A percentile compares a stretch with the other conserved stretches of the same genome.
Evolutionary conservation across 192 early-diverging fungal species (phyloP).

Genomic region (Dimargaris cristalligena): DNA sequence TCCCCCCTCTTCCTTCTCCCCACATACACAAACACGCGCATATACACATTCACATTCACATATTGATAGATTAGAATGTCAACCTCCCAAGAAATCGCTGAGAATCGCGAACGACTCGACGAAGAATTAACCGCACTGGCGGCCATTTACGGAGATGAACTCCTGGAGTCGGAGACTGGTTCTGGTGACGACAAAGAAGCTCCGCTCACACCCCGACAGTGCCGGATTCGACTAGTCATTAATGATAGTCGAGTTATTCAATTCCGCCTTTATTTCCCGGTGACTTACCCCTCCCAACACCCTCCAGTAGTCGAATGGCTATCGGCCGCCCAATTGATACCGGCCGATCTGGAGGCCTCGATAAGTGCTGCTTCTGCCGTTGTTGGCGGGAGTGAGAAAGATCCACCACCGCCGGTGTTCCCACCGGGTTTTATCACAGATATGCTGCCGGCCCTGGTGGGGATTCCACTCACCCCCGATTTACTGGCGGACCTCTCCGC

Average conservation of each 20-base stretch:
- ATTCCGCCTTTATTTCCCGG: constrained; percentile 23
- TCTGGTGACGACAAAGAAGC: background rate
- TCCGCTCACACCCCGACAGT: background rate
- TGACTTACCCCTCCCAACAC: constrained; percentile 22
- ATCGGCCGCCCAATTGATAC: constrained; percentile 3
- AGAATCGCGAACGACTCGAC: constrained; percentile 24
- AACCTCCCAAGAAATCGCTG: too few species aligned
- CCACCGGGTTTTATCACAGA: constrained; percentile 15
- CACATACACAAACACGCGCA: too few species aligned
- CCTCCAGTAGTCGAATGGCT: constrained; percentile 27
- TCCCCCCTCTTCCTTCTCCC: too few species aligned
- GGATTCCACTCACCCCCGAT: constrained; percentile 11
- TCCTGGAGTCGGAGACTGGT: constrained; percentile 9
- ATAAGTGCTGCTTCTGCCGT: too few species aligned
- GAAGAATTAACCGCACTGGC: constrained; percentile 27
- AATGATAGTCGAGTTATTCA: constrained; percentile 16
- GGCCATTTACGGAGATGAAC: constrained; percentile 26
- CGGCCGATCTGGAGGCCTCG: constrained; percentile 3
- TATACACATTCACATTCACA: too few species aligned
- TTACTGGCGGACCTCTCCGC: constrained; percentile 16
- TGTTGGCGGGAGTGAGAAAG: background rate
- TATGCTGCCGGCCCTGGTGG: constrained; percentile 12
- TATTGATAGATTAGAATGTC: too few species aligned
- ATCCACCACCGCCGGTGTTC: constrained; percentile 5
- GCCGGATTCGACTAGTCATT: constrained; percentile 13